A percentile compares a stretch with the other conserved stretches of the same genome.
Conservation (phyloP, 2,329 filamentous ascomycete genomes). For the Grosmannia huntii region DNA sequence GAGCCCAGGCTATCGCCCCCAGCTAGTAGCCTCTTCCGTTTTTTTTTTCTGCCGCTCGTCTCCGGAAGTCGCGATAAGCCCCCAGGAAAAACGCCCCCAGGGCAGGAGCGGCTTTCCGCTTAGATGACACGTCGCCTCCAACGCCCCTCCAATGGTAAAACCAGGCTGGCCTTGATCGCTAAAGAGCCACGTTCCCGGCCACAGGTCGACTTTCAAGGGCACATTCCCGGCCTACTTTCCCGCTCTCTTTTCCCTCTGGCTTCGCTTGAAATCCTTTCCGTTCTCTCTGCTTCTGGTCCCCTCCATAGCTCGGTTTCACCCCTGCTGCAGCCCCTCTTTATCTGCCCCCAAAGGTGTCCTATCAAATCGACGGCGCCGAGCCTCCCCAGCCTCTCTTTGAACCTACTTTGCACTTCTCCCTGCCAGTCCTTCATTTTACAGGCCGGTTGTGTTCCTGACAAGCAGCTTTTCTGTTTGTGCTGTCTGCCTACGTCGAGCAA, state of each 20-base stretch:
- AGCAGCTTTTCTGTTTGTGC: not conserved
- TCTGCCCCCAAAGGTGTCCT: not conserved
- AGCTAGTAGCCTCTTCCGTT: not conserved
- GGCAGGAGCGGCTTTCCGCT: not conserved
- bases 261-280: not conserved
- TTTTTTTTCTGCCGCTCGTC: not conserved
- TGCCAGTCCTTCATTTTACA: not conserved
- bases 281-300: not conserved
- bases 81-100: not conserved
- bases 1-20: not conserved
- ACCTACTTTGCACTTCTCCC: not conserved
- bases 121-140: slow-evolving; percentile 10
- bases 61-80: not conserved
- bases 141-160: no score
- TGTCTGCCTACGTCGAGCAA: slow-evolving; percentile 16
- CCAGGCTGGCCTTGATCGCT: not conserved
- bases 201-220: not conserved
- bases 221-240: not conserved
- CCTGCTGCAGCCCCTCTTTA: not conserved
- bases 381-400: not conserved
- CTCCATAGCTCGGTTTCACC: not conserved
- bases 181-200: not conserved
- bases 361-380: not conserved
- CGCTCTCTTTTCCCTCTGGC: not conserved
- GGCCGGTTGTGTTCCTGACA: not conserved